A percentile compares a stretch with the other conserved stretches of the same genome.
Conservation (phyloP, 2,329 filamentous ascomycete genomes). For the Fusarium robinianum region DNA sequence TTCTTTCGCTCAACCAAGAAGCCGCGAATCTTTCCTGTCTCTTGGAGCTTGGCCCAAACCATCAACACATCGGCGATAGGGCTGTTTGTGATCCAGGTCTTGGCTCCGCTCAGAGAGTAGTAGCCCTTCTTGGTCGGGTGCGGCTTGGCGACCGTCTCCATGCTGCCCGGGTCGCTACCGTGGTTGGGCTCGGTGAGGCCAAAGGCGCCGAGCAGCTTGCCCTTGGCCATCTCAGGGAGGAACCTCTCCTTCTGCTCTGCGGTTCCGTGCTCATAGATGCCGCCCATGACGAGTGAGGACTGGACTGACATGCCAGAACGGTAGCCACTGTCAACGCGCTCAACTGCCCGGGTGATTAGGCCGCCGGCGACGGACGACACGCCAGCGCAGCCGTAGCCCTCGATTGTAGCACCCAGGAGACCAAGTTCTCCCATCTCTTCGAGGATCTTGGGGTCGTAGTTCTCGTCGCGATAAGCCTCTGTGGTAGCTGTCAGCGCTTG, state of each 20-base stretch:
- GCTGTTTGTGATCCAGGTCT: constrained; percentile 96
- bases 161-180: constrained; percentile 86
- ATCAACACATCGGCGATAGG: constrained; percentile 84
- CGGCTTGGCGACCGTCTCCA: constrained; percentile 85
- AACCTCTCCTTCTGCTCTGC: constrained; percentile 85
- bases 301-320: constrained; percentile 93
- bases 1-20: constrained; percentile 86
- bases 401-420: constrained; percentile 82
- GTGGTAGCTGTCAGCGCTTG: constrained; percentile 13
- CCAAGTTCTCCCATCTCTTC: constrained; percentile 92
- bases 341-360: constrained; percentile 86
- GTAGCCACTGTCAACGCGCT: constrained; percentile 89
- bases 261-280: constrained; percentile 86
- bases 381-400: constrained; percentile 87
- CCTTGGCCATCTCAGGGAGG: constrained; percentile 79
- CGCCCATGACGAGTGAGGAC: constrained; percentile 90
- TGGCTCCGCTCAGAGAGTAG: constrained; percentile 76
- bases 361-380: constrained; percentile 87
- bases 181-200: constrained; percentile 93
- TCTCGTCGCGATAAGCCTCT: constrained; percentile 85
- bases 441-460: constrained; percentile 84
- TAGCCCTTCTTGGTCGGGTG: constrained; percentile 85
- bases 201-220: constrained; percentile 82
- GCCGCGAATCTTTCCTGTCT: constrained; percentile 90
- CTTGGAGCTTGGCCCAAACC: constrained; percentile 91